Evolutionary conservation across 78 protist species (phyloP).

Genomic region (Capsaspora owczarzaki): DNA sequence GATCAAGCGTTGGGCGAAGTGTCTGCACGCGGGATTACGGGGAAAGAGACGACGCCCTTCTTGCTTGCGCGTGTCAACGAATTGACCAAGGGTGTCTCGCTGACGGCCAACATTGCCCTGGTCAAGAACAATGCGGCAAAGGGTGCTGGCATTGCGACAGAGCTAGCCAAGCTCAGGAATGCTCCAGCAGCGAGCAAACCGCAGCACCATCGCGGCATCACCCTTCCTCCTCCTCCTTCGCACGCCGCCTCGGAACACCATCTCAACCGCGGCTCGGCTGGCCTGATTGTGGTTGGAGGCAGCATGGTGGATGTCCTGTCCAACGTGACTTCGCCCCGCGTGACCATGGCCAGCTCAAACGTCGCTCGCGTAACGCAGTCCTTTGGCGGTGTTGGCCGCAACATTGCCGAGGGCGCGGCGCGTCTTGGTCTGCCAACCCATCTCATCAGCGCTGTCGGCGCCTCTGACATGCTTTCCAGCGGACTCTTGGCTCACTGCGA

Average conservation of each 20-base stretch:
- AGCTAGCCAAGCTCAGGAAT: slow-evolving; percentile 9
- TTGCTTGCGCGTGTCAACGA: slow-evolving; percentile 56
- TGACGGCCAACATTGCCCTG: slow-evolving; percentile 55
- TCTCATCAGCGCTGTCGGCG: background rate
- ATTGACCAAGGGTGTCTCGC: slow-evolving; percentile 68
- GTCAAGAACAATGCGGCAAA: slow-evolving; percentile 75
- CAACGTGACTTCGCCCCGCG: slow-evolving; percentile 28
- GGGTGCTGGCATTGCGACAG: slow-evolving; percentile 70
- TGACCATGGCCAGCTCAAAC: slow-evolving; percentile 17
- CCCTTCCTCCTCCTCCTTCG: background rate
- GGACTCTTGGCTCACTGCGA: background rate
- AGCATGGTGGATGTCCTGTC: slow-evolving; percentile 28
- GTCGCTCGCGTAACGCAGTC: slow-evolving; percentile 18
- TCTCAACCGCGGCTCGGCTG: background rate
- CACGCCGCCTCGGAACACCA: background rate
- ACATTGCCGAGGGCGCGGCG: slow-evolving; percentile 26
- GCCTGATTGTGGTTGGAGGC: slow-evolving; percentile 37
- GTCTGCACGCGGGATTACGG: slow-evolving; percentile 16
- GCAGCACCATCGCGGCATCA: background rate
- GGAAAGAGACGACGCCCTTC: slow-evolving; percentile 86
- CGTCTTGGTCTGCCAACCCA: background rate
- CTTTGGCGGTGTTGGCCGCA: slow-evolving; percentile 59
- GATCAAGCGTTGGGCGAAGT: slow-evolving; percentile 39
- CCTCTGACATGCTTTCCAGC: background rate
- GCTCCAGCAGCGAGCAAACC: no score